Base-by-base conservation (phyloP, 225 moss, liverwort and hornwort species). In the Marchantia polymorpha region DNA sequence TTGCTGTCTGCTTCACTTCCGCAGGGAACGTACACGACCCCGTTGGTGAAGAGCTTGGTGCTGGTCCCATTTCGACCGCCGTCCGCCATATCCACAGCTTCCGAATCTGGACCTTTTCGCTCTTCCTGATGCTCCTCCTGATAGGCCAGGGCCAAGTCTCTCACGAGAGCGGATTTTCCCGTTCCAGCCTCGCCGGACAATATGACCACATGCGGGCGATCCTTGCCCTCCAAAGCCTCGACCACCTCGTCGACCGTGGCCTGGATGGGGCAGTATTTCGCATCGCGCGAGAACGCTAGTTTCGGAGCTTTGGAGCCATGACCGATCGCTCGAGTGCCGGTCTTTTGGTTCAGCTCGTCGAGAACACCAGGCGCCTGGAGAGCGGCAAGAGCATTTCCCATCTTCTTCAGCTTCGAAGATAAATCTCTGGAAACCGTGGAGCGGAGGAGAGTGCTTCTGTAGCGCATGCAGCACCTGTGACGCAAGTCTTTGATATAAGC, bases 141-240 rank as follows among this genome's bases (percentile, higher is more conserved):
- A 54, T 82, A 82, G 26, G 6, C 60, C 15, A 82, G 72, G 11
- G 82, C 78, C 15, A 82, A 63, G 52, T 72, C 39, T 65, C 78
- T 82, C 25, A 72, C 82, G 11, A 82, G 52, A 30, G 77, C 53
- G 31, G 71, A 73, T 52, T 82, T 82, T 23, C 82, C 82, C 9
- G 77, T 47, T 25, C 82, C 82, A 29, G 82, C 72, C 53, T 20
- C 78, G 52, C 82, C 82, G 8, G 71, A 82, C 63, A 82, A 63
- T 0, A 53, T 66, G 0, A 78, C 77, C 12, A 82, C 78, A 31
- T 73, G 72, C 9, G 63, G 82, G 20, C 82, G 77, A 63, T 29
- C 52, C 7, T 59, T 53, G 29, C 78, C 53, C 63, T 78, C 72
- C 22, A 82, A 30, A 7, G 82, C 82, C 48, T 72, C 72, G 31